Base-by-base conservation (phyloP, 768 basidiomycete species). In the Naganishia kalamii region DNA sequence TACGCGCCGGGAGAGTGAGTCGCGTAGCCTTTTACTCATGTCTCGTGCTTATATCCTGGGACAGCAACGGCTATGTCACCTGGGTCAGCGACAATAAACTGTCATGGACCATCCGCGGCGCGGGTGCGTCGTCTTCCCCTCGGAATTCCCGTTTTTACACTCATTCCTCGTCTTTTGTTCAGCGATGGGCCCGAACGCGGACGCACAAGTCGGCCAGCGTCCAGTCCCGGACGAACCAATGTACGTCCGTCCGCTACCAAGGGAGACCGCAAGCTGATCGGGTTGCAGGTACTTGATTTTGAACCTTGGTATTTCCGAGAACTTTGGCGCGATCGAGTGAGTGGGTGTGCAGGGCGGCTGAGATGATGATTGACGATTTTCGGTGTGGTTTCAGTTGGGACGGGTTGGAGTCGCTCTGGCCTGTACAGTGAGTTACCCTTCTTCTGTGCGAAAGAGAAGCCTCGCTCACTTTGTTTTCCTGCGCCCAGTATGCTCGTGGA, bases 221-320 rank as follows among this genome's bases (percentile, higher is more conserved):
- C 87, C 86, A 3, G 79, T 93, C 29, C 85, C 90, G 0, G 84
- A 87, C 67, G 91, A 94, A 75, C 91, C 91, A 19, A 85, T 92
- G 87, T 73, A 75, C 43, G 51, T 76, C 30, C 54, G 64, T 76
- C 25, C 57, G 32, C 44, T 32, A 30, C 19, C 23, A 8, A 8
- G 13, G 6, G 48, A 13, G 32, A 29, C 23, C 21, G 10, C 8
- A 3, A 40, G 4, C 27, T 17, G 21, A 15, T 57, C 7, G 5
- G 6, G 2, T 35, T 41, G 10, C 27, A 57, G 54, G 54, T 27
- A 57, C 27, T 33, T 57, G n/a, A 50, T 41, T 35, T 32, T 32
- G 43, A 66, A 49, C 50, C 79, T 92, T 72, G 92, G 90, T 60
- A 86, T 94, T 78, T 92, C 90, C 3, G 79, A 80, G 60, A 89